Evolutionary conservation across 257 asterid genomes (phyloP).

Genomic region (Scutellaria baicalensis): DNA sequence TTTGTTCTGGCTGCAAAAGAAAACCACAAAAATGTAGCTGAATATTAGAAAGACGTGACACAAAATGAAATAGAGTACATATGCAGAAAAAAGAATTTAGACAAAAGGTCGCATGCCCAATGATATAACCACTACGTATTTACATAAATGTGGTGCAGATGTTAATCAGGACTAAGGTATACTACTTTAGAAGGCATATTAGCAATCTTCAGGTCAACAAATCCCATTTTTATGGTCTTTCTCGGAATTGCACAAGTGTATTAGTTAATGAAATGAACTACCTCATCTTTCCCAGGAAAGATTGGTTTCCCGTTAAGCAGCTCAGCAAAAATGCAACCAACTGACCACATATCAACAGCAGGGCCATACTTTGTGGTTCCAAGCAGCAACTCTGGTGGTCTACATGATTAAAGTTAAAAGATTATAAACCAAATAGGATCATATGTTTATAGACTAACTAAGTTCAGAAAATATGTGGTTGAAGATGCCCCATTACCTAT

Average conservation of each 20-base stretch:
- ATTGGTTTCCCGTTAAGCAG: conserved; percentile 80
- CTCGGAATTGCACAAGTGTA: not conserved
- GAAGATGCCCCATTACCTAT: conserved; percentile 42
- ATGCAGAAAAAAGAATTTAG: not conserved
- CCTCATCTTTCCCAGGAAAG: conserved; percentile 94
- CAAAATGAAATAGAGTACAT: not conserved
- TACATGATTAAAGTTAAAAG: conserved; percentile 17
- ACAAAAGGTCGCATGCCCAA: not conserved
- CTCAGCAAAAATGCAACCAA: conserved; percentile 92
- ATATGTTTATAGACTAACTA: not conserved
- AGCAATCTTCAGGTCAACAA: not conserved
- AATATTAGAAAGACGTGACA: not conserved
- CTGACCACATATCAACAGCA: conserved; percentile 96
- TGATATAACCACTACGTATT: not conserved
- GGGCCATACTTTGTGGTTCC: conserved; percentile 91
- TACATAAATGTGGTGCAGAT: not conserved
- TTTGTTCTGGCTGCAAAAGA: conserved; percentile 65
- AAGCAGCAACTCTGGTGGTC: conserved; percentile 89
- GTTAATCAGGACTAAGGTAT: not conserved
- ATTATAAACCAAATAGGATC: conserved; percentile 1
- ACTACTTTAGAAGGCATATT: not conserved
- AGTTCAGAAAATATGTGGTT: not conserved
- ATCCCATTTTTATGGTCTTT: not conserved
- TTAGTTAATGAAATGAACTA: conserved; percentile 32
- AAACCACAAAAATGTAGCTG: not conserved